These are phyloP conservation scores for Cinnamomum chago DNA, from an alignment of 164 flowering plant species.

Conservation along the genomic window DNA sequence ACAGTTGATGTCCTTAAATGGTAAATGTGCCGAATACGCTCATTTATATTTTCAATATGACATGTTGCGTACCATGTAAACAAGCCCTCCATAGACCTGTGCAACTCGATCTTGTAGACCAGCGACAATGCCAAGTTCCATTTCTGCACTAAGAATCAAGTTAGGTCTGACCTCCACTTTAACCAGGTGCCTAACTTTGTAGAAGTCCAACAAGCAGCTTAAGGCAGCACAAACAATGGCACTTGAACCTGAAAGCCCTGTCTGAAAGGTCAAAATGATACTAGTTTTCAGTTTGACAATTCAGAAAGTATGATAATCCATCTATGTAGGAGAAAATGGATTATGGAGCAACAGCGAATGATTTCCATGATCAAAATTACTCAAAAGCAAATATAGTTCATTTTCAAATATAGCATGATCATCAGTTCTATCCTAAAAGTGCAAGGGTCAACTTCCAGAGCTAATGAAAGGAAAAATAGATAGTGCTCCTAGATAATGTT, in stretches of 20 bases:
- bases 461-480: too few species aligned
- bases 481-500: too few species aligned
- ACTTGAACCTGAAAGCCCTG: slow-evolving; percentile 99
- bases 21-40: too few species aligned
- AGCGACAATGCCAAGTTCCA: slow-evolving; percentile 95
- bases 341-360: too few species aligned
- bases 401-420: too few species aligned
- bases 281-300: neutral
- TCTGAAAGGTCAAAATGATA: slow-evolving; percentile 47
- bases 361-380: too few species aligned
- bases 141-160: slow-evolving; percentile 80
- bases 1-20: too few species aligned
- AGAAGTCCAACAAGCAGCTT: slow-evolving; percentile 88
- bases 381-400: too few species aligned
- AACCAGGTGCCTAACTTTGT: slow-evolving; percentile 65
- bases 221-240: slow-evolving; percentile 93
- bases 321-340: too few species aligned
- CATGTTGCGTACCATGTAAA: slow-evolving; percentile 65
- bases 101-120: slow-evolving; percentile 98
- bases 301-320: neutral
- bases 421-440: too few species aligned
- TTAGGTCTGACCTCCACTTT: slow-evolving; percentile 89
- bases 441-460: too few species aligned
- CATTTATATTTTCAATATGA: too few species aligned
- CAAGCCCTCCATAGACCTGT: slow-evolving; percentile 97